These are phyloP conservation scores for Phytophthora vignae DNA, from an alignment of 352 stramenopile genomes.

Conservation along the genomic window DNA sequence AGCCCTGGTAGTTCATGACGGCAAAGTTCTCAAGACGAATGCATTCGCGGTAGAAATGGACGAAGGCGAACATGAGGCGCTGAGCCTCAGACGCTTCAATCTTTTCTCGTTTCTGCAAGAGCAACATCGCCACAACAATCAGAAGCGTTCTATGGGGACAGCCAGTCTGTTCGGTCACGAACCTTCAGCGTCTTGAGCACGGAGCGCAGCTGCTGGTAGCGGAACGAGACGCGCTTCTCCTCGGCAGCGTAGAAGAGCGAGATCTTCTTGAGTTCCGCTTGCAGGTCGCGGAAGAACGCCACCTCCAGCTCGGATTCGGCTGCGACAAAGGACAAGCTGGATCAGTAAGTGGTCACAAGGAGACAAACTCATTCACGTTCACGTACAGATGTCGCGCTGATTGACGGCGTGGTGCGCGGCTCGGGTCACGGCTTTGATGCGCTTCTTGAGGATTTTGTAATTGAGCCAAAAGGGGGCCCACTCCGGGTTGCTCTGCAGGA, in stretches of 20 bases:
- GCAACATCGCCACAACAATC: background rate
- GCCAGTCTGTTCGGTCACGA: background rate
- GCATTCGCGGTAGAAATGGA: constrained; percentile 87
- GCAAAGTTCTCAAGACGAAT: constrained; percentile 87
- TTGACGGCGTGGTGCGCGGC: constrained; percentile 45
- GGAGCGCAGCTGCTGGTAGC: constrained; percentile 75
- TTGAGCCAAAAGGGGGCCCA: constrained; percentile 90
- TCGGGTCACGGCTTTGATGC: constrained; percentile 76
- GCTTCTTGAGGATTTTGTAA: constrained; percentile 89
- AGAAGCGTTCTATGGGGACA: background rate
- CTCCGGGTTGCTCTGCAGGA: constrained; percentile 80
- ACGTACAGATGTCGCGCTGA: constrained; percentile 62
- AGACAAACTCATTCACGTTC: background rate
- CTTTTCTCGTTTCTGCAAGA: constrained; percentile 43
- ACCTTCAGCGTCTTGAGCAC: constrained; percentile 77
- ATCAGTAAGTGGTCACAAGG: background rate
- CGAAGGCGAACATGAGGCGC: constrained; percentile 82
- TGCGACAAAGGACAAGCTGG: constrained; percentile 21
- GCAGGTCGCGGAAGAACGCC: constrained; percentile 81
- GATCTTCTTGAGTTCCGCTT: constrained; percentile 83
- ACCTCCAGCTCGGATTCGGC: constrained; percentile 77
- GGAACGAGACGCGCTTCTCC: constrained; percentile 77
- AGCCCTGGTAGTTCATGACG: constrained; percentile 88
- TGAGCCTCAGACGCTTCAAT: constrained; percentile 64
- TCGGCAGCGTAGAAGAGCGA: constrained; percentile 79